Base-by-base conservation (phyloP, 2,329 filamentous ascomycete species). In the Nemania sp. region DNA sequence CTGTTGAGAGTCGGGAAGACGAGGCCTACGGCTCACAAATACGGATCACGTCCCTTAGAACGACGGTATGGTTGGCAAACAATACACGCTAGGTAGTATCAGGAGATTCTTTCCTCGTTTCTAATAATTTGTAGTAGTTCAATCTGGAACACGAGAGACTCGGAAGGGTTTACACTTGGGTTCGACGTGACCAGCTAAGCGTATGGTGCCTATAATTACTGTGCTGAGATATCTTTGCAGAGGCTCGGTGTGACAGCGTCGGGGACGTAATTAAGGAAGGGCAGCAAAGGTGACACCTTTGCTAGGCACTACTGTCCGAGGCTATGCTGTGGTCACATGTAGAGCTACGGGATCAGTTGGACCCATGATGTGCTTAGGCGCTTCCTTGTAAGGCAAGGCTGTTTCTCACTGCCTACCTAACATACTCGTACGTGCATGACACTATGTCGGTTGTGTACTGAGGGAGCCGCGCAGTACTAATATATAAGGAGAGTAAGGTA, bases 21-120 rank as follows among this genome's bases (percentile, higher is more conserved):
- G 40, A 24, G 30, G 12, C n/a, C 19, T 17, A 26, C 37, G 44
- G 34, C 34, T 44, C 44, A 45, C 28, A 23, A 45, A 42, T 22
- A 41, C 30, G 14, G 20, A 20, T 17, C 20, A 33, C 22, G 30
- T 30, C 36, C 43, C 40, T 31, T 50, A 54, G 51, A 54, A 60
- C 59, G 61, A 54, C 56, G 56, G 51, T 20, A 56, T 40, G 34
- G 45, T 42, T 62, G 51, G 46, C 56, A 62, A 47, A 54, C 57
- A 63, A 62, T 64, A 68, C 56, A 67, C 60, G 58, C 54, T 65
- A 67, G 61, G 60, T 66, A 68, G 62, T 64, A 64, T 62, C 49
- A 63, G 59, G 61, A 57, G 60, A 46, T 43, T 41, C 6, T 45
- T 63, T 61, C 58, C 52, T 54, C 58, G 52, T 11, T 20, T 30